phyloP scores from a whole-genome alignment of 495 filamentous ascomycete species.

The Podospora fimiseda region DNA sequence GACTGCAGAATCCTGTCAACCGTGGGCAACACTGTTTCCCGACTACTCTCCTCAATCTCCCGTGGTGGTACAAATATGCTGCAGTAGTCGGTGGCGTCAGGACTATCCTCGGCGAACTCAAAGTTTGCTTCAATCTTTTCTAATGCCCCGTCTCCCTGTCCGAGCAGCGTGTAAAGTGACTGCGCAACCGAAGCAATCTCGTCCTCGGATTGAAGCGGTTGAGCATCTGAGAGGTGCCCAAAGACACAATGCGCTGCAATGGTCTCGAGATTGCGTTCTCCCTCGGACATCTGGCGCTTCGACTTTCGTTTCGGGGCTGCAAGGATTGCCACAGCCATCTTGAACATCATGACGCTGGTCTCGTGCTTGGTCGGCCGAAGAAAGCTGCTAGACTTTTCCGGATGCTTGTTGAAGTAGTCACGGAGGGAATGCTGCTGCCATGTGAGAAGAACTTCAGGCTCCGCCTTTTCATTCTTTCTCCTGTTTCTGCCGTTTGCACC shows the following conservation, averaged over 20 bases:
- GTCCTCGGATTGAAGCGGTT: not conserved
- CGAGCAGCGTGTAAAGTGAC: not conserved
- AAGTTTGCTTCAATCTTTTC: not conserved
- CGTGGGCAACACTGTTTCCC: not conserved
- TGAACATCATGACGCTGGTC: constrained; percentile 3
- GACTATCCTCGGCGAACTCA: not conserved
- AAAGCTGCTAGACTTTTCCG: not conserved
- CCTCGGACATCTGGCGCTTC: not conserved
- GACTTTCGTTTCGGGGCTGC: not conserved
- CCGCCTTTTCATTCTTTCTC: not conserved
- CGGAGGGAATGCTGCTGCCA: constrained; percentile 1
- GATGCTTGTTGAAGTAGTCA: not conserved
- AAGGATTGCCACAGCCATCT: not conserved
- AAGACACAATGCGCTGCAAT: not conserved
- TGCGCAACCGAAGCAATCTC: not conserved
- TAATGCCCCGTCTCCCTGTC: not conserved
- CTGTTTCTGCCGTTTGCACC: not conserved
- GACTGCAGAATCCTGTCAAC: not conserved
- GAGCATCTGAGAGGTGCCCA: not conserved
- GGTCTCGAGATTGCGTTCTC: not conserved
- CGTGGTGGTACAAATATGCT: constrained; percentile 5
- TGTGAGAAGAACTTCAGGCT: not conserved
- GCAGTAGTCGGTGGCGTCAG: not conserved
- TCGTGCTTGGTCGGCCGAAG: not conserved
- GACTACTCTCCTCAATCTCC: no score